Conservation (phyloP, 1,284 basidiomycete genomes). For the Moesziomyces sp. region DNA sequence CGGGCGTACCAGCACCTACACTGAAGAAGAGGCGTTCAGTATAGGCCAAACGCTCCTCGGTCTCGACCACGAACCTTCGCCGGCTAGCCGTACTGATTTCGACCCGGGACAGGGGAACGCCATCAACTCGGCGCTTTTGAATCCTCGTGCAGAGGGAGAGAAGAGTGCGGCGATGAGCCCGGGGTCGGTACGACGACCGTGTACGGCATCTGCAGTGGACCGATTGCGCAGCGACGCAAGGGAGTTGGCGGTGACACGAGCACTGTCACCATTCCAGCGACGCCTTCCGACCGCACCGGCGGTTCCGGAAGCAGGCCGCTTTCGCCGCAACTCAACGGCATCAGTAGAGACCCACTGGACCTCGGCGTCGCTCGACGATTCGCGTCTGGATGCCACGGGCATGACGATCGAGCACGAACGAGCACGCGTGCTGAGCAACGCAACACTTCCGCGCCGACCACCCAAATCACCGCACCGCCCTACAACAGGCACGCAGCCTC, state of each 20-base stretch:
- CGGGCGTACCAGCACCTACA: slow-evolving; percentile 3
- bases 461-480: slow-evolving; percentile 26
- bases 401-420: background rate
- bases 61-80: background rate
- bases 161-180: background rate
- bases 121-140: background rate
- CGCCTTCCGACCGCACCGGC: slow-evolving; percentile 8
- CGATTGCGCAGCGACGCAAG: slow-evolving; percentile 10
- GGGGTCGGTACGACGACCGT: slow-evolving; percentile 6
- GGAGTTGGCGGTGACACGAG: slow-evolving; percentile 17
- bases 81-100: background rate
- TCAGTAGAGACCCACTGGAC: slow-evolving; percentile 25
- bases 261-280: slow-evolving; percentile 13
- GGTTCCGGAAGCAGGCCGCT: slow-evolving; percentile 6
- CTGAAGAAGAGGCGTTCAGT: slow-evolving; percentile 1
- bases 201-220: slow-evolving; percentile 24
- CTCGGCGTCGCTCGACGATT: slow-evolving; percentile 8
- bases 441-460: slow-evolving; percentile 11
- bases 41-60: slow-evolving; percentile 12
- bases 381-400: background rate
- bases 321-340: slow-evolving; percentile 13
- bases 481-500: slow-evolving; percentile 2
- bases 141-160: background rate
- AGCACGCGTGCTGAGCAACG: background rate
- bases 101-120: background rate